Conservation (phyloP, 345 rosid genomes). For the Euphorbia pulcherrima region DNA sequence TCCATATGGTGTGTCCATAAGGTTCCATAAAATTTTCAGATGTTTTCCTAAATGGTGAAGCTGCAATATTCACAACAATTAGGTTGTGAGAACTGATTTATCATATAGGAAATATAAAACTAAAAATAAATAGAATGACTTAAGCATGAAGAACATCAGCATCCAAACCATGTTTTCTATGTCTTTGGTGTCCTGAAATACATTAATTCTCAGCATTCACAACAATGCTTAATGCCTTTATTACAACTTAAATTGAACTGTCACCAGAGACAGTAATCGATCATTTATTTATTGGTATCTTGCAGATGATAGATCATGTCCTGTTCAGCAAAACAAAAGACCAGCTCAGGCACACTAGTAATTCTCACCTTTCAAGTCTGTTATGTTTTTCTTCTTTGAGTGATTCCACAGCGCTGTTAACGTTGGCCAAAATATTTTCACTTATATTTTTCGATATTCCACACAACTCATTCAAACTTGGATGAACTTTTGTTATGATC, state of each 20-base stretch:
- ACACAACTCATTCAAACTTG: slow-evolving; percentile 79
- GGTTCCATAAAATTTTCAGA: slow-evolving; percentile 77
- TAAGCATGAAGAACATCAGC: slow-evolving; percentile 11
- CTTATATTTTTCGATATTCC: slow-evolving; percentile 94
- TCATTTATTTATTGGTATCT: too few species aligned
- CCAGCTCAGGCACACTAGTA: slow-evolving; percentile 5
- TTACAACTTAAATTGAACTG: too few species aligned
- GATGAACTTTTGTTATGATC: slow-evolving; percentile 94
- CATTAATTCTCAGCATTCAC: slow-evolving; percentile 3
- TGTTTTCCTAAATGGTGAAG: slow-evolving; percentile 77
- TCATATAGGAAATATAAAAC: slow-evolving; percentile 1
- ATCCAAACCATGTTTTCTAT: not conserved
- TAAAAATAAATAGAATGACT: slow-evolving; percentile 2
- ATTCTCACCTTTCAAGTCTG: slow-evolving; percentile 74
- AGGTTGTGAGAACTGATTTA: not conserved
- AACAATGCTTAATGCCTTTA: not conserved
- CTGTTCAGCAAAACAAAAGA: slow-evolving; percentile 12
- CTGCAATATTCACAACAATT: slow-evolving; percentile 42
- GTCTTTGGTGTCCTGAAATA: slow-evolving; percentile 2
- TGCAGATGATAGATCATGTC: too few species aligned
- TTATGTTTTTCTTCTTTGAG: slow-evolving; percentile 73
- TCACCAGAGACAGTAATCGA: too few species aligned
- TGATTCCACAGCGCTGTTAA: slow-evolving; percentile 68
- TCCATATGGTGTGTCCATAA: slow-evolving; percentile 70
- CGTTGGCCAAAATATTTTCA: slow-evolving; percentile 69